Evolutionary conservation across 2,329 filamentous ascomycete species (phyloP).

Genomic region (Graphium sp.): DNA sequence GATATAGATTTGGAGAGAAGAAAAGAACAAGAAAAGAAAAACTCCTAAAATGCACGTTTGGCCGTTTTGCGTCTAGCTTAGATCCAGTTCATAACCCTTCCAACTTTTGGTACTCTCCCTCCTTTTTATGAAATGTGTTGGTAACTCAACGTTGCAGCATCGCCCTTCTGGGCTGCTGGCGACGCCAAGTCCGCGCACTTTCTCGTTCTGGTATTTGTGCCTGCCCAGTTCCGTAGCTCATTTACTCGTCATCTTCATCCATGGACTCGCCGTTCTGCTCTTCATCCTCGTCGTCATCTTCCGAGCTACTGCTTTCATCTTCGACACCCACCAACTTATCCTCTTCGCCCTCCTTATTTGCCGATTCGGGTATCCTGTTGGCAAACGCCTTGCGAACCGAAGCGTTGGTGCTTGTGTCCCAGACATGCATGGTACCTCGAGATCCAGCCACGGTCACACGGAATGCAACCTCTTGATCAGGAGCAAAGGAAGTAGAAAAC

Average conservation of each 20-base stretch:
- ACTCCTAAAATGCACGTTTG: neutral
- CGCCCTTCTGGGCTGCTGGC: no score
- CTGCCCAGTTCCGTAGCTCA: neutral
- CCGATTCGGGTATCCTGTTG: slow-evolving; percentile 38
- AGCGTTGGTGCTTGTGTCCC: slow-evolving; percentile 90
- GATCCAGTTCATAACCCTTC: no score
- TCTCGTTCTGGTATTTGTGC: no score
- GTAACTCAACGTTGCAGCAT: no score
- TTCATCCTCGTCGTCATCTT: slow-evolving; percentile 26
- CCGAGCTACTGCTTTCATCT: slow-evolving; percentile 50
- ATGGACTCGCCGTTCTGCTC: slow-evolving; percentile 30
- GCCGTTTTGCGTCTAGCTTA: no score
- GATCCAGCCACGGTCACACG: slow-evolving; percentile 85
- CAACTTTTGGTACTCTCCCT: no score
- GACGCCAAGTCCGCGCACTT: no score
- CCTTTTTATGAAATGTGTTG: no score
- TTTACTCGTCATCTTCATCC: slow-evolving; percentile 31
- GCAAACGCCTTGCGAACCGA: slow-evolving; percentile 77
- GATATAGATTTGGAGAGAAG: no score
- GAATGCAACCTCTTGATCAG: slow-evolving; percentile 82
- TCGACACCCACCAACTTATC: slow-evolving; percentile 66
- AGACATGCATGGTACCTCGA: slow-evolving; percentile 82
- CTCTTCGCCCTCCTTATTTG: slow-evolving; percentile 38
- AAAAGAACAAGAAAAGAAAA: slow-evolving; percentile 2
- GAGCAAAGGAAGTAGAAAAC: slow-evolving; percentile 80